These are phyloP conservation scores for Globisporangium nunn DNA, from an alignment of 352 stramenopile genomes.

Conservation along the genomic window DNA sequence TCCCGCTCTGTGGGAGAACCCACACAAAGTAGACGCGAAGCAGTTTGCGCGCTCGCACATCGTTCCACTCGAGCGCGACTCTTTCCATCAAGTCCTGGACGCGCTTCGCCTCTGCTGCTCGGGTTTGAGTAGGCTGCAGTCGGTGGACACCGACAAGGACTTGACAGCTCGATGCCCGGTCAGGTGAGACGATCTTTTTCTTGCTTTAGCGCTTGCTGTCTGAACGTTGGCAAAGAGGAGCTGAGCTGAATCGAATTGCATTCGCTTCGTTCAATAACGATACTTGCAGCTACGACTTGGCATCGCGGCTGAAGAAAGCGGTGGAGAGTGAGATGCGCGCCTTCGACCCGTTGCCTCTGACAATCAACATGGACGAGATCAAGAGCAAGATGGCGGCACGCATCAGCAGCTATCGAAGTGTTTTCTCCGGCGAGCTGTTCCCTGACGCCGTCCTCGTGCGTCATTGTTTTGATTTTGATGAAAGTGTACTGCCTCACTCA, in stretches of 20 bases:
- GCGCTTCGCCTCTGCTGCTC: slow-evolving; percentile 24
- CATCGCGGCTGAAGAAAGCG: slow-evolving; percentile 35
- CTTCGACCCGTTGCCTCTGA: not conserved
- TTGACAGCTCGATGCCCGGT: slow-evolving; percentile 20
- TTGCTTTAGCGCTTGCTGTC: not conserved
- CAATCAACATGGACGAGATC: slow-evolving; percentile 18
- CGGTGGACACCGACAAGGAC: slow-evolving; percentile 6
- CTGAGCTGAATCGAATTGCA: too few species aligned
- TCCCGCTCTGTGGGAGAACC: slow-evolving; percentile 17
- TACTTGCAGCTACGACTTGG: slow-evolving; percentile 19
- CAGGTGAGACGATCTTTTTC: slow-evolving; percentile 17
- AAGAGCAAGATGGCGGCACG: slow-evolving; percentile 41
- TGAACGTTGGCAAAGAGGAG: too few species aligned
- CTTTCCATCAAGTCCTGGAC: slow-evolving; percentile 50
- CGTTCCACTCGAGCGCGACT: slow-evolving; percentile 37
- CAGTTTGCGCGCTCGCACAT: slow-evolving; percentile 24
- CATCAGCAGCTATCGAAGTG: slow-evolving; percentile 25
- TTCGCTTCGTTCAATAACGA: too few species aligned
- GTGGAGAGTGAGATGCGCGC: slow-evolving; percentile 19
- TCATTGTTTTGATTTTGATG: not conserved
- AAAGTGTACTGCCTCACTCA: too few species aligned
- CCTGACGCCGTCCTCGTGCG: slow-evolving; percentile 38
- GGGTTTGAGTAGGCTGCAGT: slow-evolving; percentile 22
- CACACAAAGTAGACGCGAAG: not conserved
- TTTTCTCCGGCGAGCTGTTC: slow-evolving; percentile 28